Evolutionary conservation across 2,329 filamentous ascomycete species (phyloP), one percentile per base, ranked within the genome.

Genomic region (Xenosphaeropsis pyriputrescens): DNA sequence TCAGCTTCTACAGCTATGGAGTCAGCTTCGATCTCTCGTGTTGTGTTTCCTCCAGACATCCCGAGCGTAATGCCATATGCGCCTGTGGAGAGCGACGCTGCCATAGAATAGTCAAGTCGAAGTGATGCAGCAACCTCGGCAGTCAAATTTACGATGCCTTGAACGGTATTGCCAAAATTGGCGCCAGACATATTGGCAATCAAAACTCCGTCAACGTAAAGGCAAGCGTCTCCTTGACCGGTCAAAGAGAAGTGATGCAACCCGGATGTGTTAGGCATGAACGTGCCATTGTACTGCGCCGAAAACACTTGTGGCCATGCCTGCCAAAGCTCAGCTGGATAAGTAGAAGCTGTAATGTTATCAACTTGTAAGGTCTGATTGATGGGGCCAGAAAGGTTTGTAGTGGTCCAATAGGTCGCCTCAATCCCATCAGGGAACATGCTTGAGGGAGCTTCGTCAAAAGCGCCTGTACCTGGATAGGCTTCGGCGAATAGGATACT

Each of bases 81-180:
- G n/a, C 44, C 43, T 3, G 37, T 38, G 3, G 36, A 38, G 32
- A 41, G 36, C 3, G 40, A 41, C 12, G 33, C 34, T 4, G 32
- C 40, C 40, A 41, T 41, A 2, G 32, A 39, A 36, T 45, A 47
- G n/a, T 41, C 32, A 8, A 47, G 37, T 4, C 18, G 15, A 16
- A 47, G 40, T 16, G 35, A 16, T 5, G 43, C 41, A 16, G 43
- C 26, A 6, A 40, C 18, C 17, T 33, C 38, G 26, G 41, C 43
- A 14, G 36, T 40, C 14, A 47, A 38, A 13, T 39, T 34, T 5
- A 29, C 36, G 12, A 40, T 37, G 1, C 42, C 45, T 39, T 47
- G 43, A 16, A 47, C 41, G 17, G 41, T 43, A 30, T 42, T 45
- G n/a, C 41, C 45, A 17, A 47, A 45, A 30, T 47, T 47, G 18